Evolutionary conservation across 805 yeast species (phyloP).

Genomic region (Saccharomycopsis sp.): DNA sequence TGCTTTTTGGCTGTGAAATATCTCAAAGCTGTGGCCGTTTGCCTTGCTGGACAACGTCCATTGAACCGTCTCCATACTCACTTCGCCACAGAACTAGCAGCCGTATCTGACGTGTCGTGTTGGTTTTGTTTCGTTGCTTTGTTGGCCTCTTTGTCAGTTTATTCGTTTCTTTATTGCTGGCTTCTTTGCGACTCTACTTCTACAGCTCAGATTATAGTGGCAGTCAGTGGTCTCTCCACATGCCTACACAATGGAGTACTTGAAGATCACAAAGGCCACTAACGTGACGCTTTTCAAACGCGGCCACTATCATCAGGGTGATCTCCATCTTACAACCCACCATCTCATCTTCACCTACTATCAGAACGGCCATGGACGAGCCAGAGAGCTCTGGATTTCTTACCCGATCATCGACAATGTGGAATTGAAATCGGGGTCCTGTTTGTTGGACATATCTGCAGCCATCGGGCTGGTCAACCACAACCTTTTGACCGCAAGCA

Average conservation of each 20-base stretch:
- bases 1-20: neutral
- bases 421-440: slow-evolving; percentile 48
- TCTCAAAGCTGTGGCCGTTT: neutral
- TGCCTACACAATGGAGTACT: slow-evolving; percentile 51
- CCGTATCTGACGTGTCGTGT: too few relatives aligned
- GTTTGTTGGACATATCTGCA: slow-evolving; percentile 28
- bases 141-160: too few relatives aligned
- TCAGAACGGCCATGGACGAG: slow-evolving; percentile 20
- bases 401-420: slow-evolving; percentile 75
- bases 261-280: slow-evolving; percentile 46
- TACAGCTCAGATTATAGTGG: neutral
- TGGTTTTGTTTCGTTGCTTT: too few relatives aligned
- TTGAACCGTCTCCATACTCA: too few relatives aligned
- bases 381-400: slow-evolving; percentile 81
- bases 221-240: too few relatives aligned
- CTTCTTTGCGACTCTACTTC: neutral
- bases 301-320: slow-evolving; percentile 50
- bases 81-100: too few relatives aligned
- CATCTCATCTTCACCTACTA: slow-evolving; percentile 57
- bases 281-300: slow-evolving; percentile 51
- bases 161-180: too few relatives aligned
- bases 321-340: slow-evolving; percentile 66
- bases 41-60: too few relatives aligned
- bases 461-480: slow-evolving; percentile 14
- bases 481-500: slow-evolving; percentile 6